Conservation (phyloP, 768 basidiomycete genomes). For the Bullera alba region DNA sequence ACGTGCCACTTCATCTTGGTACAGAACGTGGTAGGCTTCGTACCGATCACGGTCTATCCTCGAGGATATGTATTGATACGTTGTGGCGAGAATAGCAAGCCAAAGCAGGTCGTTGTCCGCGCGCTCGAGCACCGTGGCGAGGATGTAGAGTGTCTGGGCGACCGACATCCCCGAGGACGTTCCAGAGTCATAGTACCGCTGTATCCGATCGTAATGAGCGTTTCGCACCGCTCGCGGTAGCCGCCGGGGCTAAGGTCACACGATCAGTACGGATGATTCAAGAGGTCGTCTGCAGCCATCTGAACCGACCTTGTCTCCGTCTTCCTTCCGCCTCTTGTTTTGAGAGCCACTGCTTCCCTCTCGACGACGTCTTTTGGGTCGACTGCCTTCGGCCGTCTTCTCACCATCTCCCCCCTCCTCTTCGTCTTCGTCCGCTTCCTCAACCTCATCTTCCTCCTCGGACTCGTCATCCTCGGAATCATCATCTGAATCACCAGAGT, state of each 20-base stretch:
- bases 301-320: constrained; percentile 20
- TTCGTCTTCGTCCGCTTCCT: constrained; percentile 38
- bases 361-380: constrained; percentile 1
- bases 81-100: constrained; percentile 89
- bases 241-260: constrained; percentile 49
- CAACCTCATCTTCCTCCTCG: constrained; percentile 49
- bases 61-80: constrained; percentile 81
- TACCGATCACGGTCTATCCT: constrained; percentile 82
- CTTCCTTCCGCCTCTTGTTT: constrained; percentile 16
- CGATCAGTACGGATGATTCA: not conserved
- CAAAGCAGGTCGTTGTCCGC: constrained; percentile 91
- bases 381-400: no score
- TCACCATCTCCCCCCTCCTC: constrained; percentile 24
- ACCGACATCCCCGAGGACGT: constrained; percentile 85
- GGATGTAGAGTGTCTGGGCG: constrained; percentile 76
- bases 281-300: not conserved
- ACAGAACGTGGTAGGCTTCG: constrained; percentile 70
- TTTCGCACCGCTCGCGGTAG: constrained; percentile 66
- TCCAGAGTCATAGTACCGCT: constrained; percentile 77
- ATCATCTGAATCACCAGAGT: constrained; percentile 47
- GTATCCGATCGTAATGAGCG: constrained; percentile 58
- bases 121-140: constrained; percentile 83
- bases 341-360: constrained; percentile 11
- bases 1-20: constrained; percentile 84
- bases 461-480: constrained; percentile 52